Percentiles rank a stretch among this genome's conserved stretches.
Evolutionary conservation across 495 filamentous ascomycete genomes (phyloP).

Genomic region (Penicillium cataractarum): DNA sequence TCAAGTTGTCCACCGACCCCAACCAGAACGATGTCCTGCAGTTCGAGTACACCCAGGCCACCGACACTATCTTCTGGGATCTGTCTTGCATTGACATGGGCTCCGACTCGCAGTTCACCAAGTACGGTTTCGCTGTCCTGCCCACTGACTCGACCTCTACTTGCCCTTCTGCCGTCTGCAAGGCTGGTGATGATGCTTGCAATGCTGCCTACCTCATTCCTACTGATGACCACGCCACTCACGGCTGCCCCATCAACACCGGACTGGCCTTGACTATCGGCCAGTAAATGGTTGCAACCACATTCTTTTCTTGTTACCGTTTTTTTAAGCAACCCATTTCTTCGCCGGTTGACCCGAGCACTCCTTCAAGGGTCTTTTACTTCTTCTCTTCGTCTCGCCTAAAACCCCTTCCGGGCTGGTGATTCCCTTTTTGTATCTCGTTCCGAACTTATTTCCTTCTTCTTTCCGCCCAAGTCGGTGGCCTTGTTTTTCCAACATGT

Average conservation of each 20-base stretch:
- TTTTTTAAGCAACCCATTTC: slow-evolving; percentile 5
- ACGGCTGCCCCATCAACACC: slow-evolving; percentile 50
- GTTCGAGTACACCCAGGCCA: slow-evolving; percentile 48
- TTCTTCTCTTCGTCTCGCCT: slow-evolving; percentile 19
- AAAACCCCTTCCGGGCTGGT: slow-evolving; percentile 10
- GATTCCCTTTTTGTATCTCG: slow-evolving; percentile 16
- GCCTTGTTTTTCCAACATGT: slow-evolving; percentile 25
- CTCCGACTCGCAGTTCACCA: slow-evolving; percentile 41
- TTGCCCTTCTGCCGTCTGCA: slow-evolving; percentile 46
- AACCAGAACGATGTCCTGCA: slow-evolving; percentile 43
- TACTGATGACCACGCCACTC: slow-evolving; percentile 49
- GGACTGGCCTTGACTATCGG: slow-evolving; percentile 42
- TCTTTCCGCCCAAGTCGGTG: slow-evolving; percentile 25
- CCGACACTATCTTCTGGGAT: slow-evolving; percentile 48
- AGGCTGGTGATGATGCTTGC: slow-evolving; percentile 42
- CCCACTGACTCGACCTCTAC: slow-evolving; percentile 27
- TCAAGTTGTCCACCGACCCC: slow-evolving; percentile 42
- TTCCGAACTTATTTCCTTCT: slow-evolving; percentile 14
- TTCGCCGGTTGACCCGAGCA: slow-evolving; percentile 37
- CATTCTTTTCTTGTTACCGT: not conserved
- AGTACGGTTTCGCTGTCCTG: slow-evolving; percentile 45
- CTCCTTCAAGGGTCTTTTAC: slow-evolving; percentile 18
- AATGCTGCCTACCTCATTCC: slow-evolving; percentile 47
- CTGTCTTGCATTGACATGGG: slow-evolving; percentile 50
- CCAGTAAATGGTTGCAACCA: slow-evolving; percentile 27